Evolutionary conservation across 2,329 filamentous ascomycete species (phyloP), one percentile per base, ranked within the genome.

Genomic region (Colletotrichum nymphaeae): DNA sequence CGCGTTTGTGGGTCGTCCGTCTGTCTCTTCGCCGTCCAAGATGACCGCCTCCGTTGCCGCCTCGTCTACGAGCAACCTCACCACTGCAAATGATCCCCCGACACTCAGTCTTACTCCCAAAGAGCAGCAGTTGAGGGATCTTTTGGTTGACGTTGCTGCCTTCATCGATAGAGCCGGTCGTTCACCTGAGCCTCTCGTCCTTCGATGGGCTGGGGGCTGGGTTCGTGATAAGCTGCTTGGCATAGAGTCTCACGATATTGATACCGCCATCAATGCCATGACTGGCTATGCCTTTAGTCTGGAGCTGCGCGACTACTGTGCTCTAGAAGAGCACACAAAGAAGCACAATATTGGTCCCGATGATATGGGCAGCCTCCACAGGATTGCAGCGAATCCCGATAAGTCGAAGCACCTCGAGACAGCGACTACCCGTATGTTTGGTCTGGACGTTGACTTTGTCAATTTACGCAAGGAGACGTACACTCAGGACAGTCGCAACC

Each of bases 391-490:
- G 70, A 98, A 98, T 81, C 96, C 95, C 0, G 95, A 98, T 79
- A 98, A 98, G 84, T 98, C 95, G 24, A 98, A 98, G 84, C 94
- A 98, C 80, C 89, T 98, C 16, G 96, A 97, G 83, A 98, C 96
- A 0, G 94, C 95, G 62, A 97, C 95, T 11, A 95, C 94, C 28
- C 93, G 89, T 76, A 91, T 98, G 71, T 92, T 98, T 78, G 95
- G 93, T 1, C 88, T 97, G 62, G 96, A 98, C 79, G 89, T 98
- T 60, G 96, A 99, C 80, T 92, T 99, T 79, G 97, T 99, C 77
- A 99, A 98, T 80, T 86, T 98, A 59, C 90, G 96, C 58, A 97
- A 95, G 80, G 97, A 98, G 84, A 95, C 93, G 0, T 98, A 98
- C 78, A 89, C 92, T 1, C 92, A 94, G n/a, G 91, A 97, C 73